Evolutionary conservation across 495 filamentous ascomycete genomes (phyloP), one percentile per base, ranked within the genome.

Genomic region (Trypethelium eluteriae): DNA sequence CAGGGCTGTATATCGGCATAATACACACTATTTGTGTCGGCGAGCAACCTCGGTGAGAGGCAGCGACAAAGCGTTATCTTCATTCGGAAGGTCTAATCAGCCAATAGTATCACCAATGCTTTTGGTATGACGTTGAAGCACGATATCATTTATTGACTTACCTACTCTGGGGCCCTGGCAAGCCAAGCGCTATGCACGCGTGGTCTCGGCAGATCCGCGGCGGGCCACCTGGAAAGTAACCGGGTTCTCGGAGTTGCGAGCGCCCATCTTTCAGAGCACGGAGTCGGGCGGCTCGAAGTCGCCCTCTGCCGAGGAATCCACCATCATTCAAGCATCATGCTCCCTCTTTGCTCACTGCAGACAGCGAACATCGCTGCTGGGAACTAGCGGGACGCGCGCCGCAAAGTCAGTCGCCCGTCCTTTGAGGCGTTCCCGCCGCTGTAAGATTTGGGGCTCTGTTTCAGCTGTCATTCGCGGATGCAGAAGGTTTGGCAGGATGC

Each of bases 391-490:
- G 25, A 25, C 25, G 25, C 25, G 25, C 25, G 25, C 25, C 25
- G 25, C 25, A 25, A 25, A 25, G 1, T 25, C 25, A 25, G 25
- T 25, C 25, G 25, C 25, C 25, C 25, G 25, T 25, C 0, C 25
- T 25, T 25, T 25, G 25, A 59, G 53, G 32, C 53, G 32, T 59
- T 18, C 32, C 7, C 25, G 53, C 53, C 32, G 18, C 36, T 34
- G 18, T 34, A 34, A 36, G 53, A 3, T 25, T 25, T 25, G 25
- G 25, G 53, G 53, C 32, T 10, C 25, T 36, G 53, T 59, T 59
- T 59, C 53, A 59, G 53, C 53, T 59, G 53, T 36, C 53, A 59
- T 59, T 59, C 18, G 53, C 53, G 32, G 36, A 59, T 59, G 53
- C 53, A 59, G 53, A 59, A 3, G 18, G 10, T 59, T 18, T 35